phyloP scores from a whole-genome alignment of 345 rosid species.

The Turritis glabra region DNA sequence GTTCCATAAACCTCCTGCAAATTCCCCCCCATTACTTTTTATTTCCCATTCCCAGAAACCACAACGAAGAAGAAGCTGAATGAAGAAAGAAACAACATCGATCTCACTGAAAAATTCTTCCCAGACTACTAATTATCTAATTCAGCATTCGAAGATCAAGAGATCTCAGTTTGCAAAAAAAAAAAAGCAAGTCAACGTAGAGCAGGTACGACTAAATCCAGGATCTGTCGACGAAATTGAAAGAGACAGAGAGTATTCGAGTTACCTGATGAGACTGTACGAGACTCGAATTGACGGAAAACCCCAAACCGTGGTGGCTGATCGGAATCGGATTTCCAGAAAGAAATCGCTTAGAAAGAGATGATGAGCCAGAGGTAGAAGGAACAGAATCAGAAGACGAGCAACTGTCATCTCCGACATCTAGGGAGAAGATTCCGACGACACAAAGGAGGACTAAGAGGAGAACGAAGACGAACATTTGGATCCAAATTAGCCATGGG shows the following conservation, averaged over 20 bases:
- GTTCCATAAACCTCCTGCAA: background rate
- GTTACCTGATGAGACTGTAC: constrained; percentile 37
- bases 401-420: constrained; percentile 18
- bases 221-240: background rate
- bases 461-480: constrained; percentile 62
- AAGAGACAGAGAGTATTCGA: background rate
- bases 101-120: background rate
- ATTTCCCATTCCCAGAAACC: background rate
- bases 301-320: constrained; percentile 31
- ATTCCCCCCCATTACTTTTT: background rate
- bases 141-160: background rate
- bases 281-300: constrained; percentile 30
- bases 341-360: constrained; percentile 23
- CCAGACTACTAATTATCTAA: background rate
- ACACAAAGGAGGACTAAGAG: constrained; percentile 61
- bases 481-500: constrained; percentile 89
- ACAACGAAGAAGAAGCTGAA: background rate
- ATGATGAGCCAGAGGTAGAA: constrained; percentile 22
- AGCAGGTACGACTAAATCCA: background rate
- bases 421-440: constrained; percentile 43
- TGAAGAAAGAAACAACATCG: background rate
- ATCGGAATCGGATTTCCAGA: constrained; percentile 29
- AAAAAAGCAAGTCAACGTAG: constrained; percentile 23
- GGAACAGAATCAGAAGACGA: constrained; percentile 38
- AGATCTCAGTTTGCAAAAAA: background rate